Evolutionary conservation across 306 rosid species (phyloP), one percentile per base, ranked within the genome.

Genomic region (Ammopiptanthus mongolicus): DNA sequence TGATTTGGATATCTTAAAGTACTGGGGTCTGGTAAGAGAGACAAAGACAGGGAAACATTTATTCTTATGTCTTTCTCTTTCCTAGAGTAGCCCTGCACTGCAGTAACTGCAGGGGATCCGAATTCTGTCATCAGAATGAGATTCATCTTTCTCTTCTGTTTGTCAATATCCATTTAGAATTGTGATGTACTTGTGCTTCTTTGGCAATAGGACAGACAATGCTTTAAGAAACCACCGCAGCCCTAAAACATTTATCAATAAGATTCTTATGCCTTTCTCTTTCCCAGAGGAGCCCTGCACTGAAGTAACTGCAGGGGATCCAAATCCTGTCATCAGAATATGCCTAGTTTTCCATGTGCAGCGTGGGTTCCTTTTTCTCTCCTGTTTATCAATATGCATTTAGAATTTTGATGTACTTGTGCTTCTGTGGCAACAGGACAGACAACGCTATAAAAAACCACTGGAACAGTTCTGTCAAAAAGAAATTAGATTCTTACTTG

Each of bases 391-490:
- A 14, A 22, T 22, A 9, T 56, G 75, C 69, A 41, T 58, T 57
- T 50, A 46, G 51, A 71, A 10, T 63, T 65, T 10, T 69, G 44
- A 47, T 66, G 6, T 72, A 14, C 57, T 65, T 79, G 36, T 84
- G 77, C 75, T 78, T 77, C 51, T 73, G 69, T 86, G 82, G 81
- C 41, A 81, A 95, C 99, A 96, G 99, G 94, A 89, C 99, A 75
- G 99, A 96, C 91, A 96, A 96, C 84, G 82, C 99, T 60, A 96
- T 96, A 85, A 96, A 96, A 88, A 96, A 96, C 69, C 99, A 96
- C 78, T 96, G 99, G 99, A 92, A 96, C 82, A 96, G 99, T 85
- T 96, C 99, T 76, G 99, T 96, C 11, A 96, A 91, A 76, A 96
- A 96, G 85, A 96, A 96, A 86, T 80, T 96, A 89, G 99, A 96